These are phyloP conservation scores for Metschnikowia corniflorae DNA, from an alignment of 805 yeast genomes.

Conservation along the genomic window DNA sequence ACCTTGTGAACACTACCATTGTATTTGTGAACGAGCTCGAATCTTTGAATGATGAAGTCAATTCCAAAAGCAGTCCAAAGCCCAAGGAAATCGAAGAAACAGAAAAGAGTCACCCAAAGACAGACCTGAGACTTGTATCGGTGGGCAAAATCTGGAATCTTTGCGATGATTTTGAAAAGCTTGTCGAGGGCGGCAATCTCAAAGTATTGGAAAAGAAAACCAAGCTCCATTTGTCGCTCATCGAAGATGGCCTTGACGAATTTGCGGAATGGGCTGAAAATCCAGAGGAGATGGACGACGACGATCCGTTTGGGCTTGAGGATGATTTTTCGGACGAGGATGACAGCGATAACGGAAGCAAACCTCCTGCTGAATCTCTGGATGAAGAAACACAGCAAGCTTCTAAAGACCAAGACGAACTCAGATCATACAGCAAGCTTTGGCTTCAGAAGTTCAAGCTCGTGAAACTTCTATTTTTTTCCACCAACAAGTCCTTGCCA, in stretches of 20 bases:
- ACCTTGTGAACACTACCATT: constrained; percentile 18
- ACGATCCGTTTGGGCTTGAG: constrained; percentile 51
- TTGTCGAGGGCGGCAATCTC: constrained; percentile 48
- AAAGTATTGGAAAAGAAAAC: constrained; percentile 50
- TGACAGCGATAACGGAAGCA: constrained; percentile 27
- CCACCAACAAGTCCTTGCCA: constrained; percentile 59
- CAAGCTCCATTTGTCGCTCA: constrained; percentile 40
- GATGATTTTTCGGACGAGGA: constrained; percentile 30
- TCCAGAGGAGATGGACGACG: constrained; percentile 47
- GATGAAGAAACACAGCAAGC: constrained; percentile 14
- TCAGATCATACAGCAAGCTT: constrained; percentile 38
- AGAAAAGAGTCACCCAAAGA: constrained; percentile 26
- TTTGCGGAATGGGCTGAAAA: constrained; percentile 66
- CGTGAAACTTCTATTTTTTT: constrained; percentile 53
- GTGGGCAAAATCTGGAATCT: constrained; percentile 72
- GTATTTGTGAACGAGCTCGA: constrained; percentile 28
- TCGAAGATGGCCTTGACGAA: constrained; percentile 65
- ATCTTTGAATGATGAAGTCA: constrained; percentile 11
- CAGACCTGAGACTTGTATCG: constrained; percentile 44
- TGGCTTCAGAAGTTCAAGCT: constrained; percentile 56
- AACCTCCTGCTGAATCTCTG: constrained; percentile 19
- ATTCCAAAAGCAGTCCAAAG: not conserved
- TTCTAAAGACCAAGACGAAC: constrained; percentile 20
- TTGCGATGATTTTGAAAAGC: constrained; percentile 47
- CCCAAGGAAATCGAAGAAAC: constrained; percentile 2